phyloP scores from a whole-genome alignment of 2,329 filamentous ascomycete genomes.

The Venturia aucupariae region DNA sequence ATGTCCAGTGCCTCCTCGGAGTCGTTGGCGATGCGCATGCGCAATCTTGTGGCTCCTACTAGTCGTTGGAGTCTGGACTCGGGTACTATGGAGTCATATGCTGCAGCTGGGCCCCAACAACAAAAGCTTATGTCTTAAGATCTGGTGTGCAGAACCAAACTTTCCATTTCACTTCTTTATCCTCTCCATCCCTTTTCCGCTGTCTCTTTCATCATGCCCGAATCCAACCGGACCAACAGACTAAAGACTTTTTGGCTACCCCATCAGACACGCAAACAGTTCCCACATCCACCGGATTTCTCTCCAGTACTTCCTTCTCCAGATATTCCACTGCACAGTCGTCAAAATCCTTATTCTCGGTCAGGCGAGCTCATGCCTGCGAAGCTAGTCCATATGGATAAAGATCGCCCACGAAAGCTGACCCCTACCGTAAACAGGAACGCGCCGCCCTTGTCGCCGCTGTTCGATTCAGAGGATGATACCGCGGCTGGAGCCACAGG shows the following conservation, averaged over 20 bases:
- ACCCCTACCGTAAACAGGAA: neutral
- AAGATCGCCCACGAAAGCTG: neutral
- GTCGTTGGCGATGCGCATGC: neutral
- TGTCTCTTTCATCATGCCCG: conserved; percentile 1
- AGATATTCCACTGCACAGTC: neutral
- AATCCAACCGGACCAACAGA: neutral
- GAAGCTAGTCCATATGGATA: neutral
- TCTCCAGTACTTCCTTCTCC: neutral
- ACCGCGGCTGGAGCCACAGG: conserved; percentile 11
- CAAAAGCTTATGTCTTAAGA: neutral
- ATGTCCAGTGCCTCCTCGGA: neutral
- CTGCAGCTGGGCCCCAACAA: conserved; percentile 2
- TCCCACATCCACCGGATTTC: neutral
- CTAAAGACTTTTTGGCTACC: conserved; percentile 1
- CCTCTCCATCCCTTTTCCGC: neutral
- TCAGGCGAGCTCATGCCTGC: neutral
- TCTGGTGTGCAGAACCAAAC: neutral
- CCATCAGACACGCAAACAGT: neutral
- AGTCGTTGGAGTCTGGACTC: neutral
- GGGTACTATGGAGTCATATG: conserved; percentile 1
- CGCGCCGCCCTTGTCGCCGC: neutral
- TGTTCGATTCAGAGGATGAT: conserved; percentile 1
- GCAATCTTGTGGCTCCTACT: conserved; percentile 1
- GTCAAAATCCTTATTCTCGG: neutral
- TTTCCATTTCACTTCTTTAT: neutral